Base-by-base conservation (phyloP, 257 asterid species). In the Voacanga thouarsii region DNA sequence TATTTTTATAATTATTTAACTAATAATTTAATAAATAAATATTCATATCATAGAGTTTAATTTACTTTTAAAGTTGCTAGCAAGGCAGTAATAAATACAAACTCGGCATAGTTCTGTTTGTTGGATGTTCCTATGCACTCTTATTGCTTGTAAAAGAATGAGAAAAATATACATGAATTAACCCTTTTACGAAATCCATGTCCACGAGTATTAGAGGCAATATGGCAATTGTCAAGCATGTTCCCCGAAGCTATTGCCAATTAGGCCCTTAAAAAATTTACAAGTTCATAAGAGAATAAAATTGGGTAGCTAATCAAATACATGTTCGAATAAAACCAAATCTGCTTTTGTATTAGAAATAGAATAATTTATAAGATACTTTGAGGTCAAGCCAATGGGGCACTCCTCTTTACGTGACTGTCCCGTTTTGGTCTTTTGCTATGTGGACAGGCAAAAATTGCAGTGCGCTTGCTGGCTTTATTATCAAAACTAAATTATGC, bases 311-410 rank as follows among this genome's bases (percentile, higher is more conserved):
- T 18, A 67, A 72, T 79, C 74, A 61, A 50, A n/a, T n/a, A n/a
- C 12, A 51, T 37, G 45, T 41, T 53, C 56, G 60, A 43, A 39
- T 53, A 67, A 39, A 39, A 53, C 56, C 68, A 77, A 77, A 77
- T 49, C 44, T 39, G 21, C 15, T 12, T 28, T 37, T 44, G 28
- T 24, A 47, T 26, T 41, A 21, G 7, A 7, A 61, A 60, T 12
- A 33, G 26, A 71, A 45, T 78, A 47, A 71, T 71, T 23, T 19
- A 74, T 15, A 80, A 83, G 84, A 80, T 83, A 77, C 74, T 77
- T 53, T 65, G 33, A 19, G 74, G 84, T 72, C 75, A 77, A 77
- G 86, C 75, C 77, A 80, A 63, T 77, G 59, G 71, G 66, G 68
- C 77, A 77, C 50, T n/a, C n/a, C 47, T 60, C 9, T 10, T 61